phyloP scores from a whole-genome alignment of 345 rosid species.

The Gossypium mustelinum region DNA sequence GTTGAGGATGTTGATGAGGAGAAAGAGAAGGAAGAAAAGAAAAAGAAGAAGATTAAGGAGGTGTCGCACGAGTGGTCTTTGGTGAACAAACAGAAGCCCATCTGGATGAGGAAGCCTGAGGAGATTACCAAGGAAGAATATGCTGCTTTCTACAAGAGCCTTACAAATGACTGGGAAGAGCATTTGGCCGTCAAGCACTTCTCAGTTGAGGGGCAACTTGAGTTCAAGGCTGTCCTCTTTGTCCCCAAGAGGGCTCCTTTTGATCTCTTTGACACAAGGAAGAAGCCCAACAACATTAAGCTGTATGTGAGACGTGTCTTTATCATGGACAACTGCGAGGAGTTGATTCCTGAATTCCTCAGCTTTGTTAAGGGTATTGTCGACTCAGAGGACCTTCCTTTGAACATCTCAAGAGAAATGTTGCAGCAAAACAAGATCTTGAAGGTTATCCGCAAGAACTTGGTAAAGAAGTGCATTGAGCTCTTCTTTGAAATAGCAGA shows the following conservation, averaged over 20 bases:
- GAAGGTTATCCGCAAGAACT: slow-evolving; percentile 85
- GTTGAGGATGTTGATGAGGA: slow-evolving; percentile 84
- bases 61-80: slow-evolving; percentile 79
- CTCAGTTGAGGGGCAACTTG: slow-evolving; percentile 91
- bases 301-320: slow-evolving; percentile 89
- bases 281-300: slow-evolving; percentile 93
- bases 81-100: slow-evolving; percentile 89
- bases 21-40: slow-evolving; percentile 66
- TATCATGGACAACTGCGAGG: slow-evolving; percentile 96
- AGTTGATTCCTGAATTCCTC: slow-evolving; percentile 77
- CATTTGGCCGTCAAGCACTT: slow-evolving; percentile 86
- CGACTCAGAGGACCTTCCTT: slow-evolving; percentile 87
- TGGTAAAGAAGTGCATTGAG: slow-evolving; percentile 89
- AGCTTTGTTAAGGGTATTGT: slow-evolving; percentile 90
- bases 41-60: slow-evolving; percentile 87
- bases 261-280: slow-evolving; percentile 84
- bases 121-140: slow-evolving; percentile 85
- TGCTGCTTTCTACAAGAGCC: slow-evolving; percentile 90
- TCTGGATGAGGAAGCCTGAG: slow-evolving; percentile 96
- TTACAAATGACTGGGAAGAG: slow-evolving; percentile 94
- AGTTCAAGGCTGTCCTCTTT: slow-evolving; percentile 84
- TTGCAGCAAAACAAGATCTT: slow-evolving; percentile 90
- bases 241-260: slow-evolving; percentile 92
- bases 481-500: slow-evolving; percentile 87
- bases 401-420: slow-evolving; percentile 81